Evolutionary conservation across 805 yeast genomes (phyloP).

Genomic region (Candida coquimbonensis): DNA sequence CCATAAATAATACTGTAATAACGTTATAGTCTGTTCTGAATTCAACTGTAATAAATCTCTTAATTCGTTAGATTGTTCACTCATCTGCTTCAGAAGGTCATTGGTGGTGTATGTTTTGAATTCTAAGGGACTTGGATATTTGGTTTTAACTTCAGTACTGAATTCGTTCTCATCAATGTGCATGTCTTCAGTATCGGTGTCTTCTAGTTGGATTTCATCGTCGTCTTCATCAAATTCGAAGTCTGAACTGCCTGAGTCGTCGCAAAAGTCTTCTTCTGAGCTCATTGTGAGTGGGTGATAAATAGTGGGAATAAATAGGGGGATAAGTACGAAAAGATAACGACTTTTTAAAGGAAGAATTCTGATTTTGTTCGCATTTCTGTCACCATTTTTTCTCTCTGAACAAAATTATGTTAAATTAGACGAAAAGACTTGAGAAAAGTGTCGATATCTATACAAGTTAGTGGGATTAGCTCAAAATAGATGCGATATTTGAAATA

Average conservation of each 20-base stretch:
- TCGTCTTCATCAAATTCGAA: not conserved
- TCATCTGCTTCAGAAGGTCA: constrained; percentile 16
- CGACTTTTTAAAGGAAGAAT: too few species aligned
- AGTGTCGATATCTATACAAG: too few species aligned
- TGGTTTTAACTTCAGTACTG: not conserved
- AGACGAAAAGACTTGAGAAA: too few species aligned
- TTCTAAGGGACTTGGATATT: constrained; percentile 2
- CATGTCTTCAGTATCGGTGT: not conserved
- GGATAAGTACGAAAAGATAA: too few species aligned
- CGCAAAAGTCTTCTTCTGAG: too few species aligned
- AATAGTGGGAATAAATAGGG: too few species aligned
- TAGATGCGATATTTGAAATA: too few species aligned
- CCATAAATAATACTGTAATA: constrained; percentile 49
- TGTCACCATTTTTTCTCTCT: too few species aligned
- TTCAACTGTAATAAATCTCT: constrained; percentile 32
- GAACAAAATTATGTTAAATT: too few species aligned
- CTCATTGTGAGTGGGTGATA: too few species aligned
- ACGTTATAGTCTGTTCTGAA: constrained; percentile 32
- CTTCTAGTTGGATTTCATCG: not conserved
- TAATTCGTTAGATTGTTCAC: constrained; percentile 27
- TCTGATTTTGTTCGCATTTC: too few species aligned
- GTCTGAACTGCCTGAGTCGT: not conserved
- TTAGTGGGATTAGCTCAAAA: too few species aligned
- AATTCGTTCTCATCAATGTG: not conserved
- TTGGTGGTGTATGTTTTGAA: constrained; percentile 24